phyloP scores from a whole-genome alignment of 768 basidiomycete genomes.

The Lactarius sp. region DNA sequence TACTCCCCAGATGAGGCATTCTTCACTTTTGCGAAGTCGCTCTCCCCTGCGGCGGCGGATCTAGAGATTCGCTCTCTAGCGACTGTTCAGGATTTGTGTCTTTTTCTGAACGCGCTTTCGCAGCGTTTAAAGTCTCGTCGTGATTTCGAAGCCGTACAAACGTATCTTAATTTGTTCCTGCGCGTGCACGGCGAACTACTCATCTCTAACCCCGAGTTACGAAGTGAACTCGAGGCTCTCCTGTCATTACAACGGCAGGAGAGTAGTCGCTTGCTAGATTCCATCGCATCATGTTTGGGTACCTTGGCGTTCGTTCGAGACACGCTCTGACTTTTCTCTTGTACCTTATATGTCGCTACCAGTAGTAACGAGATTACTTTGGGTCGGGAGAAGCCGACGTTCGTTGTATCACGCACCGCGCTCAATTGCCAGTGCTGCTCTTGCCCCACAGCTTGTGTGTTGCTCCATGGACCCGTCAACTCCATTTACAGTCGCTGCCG shows the following conservation, averaged over 20 bases:
- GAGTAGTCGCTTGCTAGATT: conserved; percentile 69
- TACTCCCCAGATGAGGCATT: conserved; percentile 63
- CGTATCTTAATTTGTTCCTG: conserved; percentile 79
- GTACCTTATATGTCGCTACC: neutral
- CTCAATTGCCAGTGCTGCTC: neutral
- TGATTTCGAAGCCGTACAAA: conserved; percentile 95
- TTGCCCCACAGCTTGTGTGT: neutral
- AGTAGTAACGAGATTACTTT: neutral
- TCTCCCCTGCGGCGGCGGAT: conserved; percentile 89
- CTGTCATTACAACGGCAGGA: conserved; percentile 67
- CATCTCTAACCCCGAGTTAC: conserved; percentile 63
- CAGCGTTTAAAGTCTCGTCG: conserved; percentile 69
- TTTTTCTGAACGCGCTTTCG: conserved; percentile 71
- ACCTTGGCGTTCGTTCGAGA: conserved; percentile 74
- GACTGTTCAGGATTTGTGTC: conserved; percentile 53
- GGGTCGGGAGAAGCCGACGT: conserved; percentile 13
- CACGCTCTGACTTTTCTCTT: conserved; percentile 38
- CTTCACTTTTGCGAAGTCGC: conserved; percentile 76
- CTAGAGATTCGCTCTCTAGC: conserved; percentile 81
- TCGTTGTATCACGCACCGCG: neutral
- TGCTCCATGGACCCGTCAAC: conserved; percentile 31
- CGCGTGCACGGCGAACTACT: conserved; percentile 80
- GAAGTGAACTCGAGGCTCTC: conserved; percentile 51
- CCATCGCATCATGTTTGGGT: conserved; percentile 69
- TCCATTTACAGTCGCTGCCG: conserved; percentile 46